phyloP scores from a whole-genome alignment of 768 basidiomycete species.

The Lactifluus volemus region DNA sequence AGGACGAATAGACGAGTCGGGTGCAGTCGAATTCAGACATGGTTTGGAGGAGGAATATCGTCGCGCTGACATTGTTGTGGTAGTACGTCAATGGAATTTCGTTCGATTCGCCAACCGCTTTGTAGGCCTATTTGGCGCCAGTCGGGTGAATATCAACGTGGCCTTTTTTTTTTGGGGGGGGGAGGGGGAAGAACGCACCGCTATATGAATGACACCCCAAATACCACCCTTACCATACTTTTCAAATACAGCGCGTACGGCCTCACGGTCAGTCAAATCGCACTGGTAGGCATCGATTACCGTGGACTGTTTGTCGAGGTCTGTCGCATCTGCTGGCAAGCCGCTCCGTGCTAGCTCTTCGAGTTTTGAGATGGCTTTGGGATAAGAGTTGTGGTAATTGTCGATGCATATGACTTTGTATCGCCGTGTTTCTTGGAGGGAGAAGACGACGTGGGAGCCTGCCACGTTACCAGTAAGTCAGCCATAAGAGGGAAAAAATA shows the following conservation, averaged over 20 bases:
- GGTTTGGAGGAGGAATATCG: conserved; percentile 73
- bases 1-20: conserved; percentile 93
- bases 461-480: conserved; percentile 15
- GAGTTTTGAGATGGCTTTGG: conserved; percentile 64
- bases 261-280: conserved; percentile 66
- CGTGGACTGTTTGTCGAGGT: conserved; percentile 60
- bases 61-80: conserved; percentile 86
- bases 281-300: conserved; percentile 60
- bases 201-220: conserved; percentile 95
- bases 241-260: conserved; percentile 73
- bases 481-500: conserved; percentile 14
- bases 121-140: conserved; percentile 60
- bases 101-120: conserved; percentile 95
- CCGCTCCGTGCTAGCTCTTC: conserved; percentile 70
- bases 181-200: conserved; percentile 43
- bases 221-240: conserved; percentile 83
- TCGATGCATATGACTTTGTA: conserved; percentile 94
- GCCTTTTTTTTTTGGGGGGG: neutral
- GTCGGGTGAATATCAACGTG: neutral
- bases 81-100: conserved; percentile 93
- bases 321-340: conserved; percentile 56
- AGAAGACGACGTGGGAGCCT: conserved; percentile 93
- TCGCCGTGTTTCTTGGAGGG: conserved; percentile 73
- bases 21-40: conserved; percentile 81
- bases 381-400: conserved; percentile 89